A percentile compares a stretch with the other conserved stretches of the same genome.
phyloP scores from a whole-genome alignment of 2,329 filamentous ascomycete species.

The Botrytis medusae region DNA sequence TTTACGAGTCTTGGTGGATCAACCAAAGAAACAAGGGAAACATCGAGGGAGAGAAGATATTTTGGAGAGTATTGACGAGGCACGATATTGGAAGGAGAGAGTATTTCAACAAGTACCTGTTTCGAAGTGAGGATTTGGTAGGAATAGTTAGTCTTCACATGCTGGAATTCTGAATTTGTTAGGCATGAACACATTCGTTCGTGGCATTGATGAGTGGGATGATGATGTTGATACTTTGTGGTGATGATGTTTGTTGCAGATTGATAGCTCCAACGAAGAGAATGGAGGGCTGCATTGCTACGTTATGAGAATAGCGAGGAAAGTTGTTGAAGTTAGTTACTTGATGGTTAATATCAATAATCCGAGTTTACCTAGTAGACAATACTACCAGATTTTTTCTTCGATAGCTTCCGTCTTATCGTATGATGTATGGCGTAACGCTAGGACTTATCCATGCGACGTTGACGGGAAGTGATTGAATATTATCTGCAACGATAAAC shows the following conservation, averaged over 20 bases:
- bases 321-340: neutral
- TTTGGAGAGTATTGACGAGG: slow-evolving; percentile 91
- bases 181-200: neutral
- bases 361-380: neutral
- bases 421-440: neutral
- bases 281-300: neutral
- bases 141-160: neutral
- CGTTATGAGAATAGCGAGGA: neutral
- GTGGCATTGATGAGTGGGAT: neutral
- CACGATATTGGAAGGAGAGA: slow-evolving; percentile 72
- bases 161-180: neutral
- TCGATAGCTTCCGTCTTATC: neutral
- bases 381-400: neutral
- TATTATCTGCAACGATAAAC: neutral
- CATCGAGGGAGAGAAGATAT: slow-evolving; percentile 91
- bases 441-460: neutral
- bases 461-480: neutral
- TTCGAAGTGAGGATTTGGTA: neutral
- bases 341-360: neutral
- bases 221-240: neutral
- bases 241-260: neutral
- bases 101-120: slow-evolving; percentile 54
- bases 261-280: neutral
- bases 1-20: slow-evolving; percentile 56
- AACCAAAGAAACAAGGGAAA: slow-evolving; percentile 69